Conservation (phyloP, 1,139 yeast species). For the Pichia sp. region DNA sequence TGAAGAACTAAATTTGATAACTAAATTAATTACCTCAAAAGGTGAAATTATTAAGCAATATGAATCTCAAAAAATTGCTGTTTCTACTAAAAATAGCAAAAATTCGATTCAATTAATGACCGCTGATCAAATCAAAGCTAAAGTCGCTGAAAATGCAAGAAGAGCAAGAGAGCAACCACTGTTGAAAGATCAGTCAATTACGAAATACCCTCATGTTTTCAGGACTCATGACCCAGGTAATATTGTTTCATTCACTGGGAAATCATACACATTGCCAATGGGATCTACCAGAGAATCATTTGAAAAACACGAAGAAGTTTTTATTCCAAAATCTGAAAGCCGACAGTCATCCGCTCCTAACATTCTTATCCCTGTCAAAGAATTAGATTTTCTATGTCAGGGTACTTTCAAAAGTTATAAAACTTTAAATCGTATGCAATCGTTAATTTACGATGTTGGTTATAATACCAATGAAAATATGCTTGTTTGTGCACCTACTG, state of each 20-base stretch:
- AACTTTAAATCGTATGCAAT: constrained; percentile 81
- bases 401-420: constrained; percentile 80
- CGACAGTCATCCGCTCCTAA: constrained; percentile 44
- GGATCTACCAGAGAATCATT: constrained; percentile 69
- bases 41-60: constrained; percentile 22
- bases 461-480: constrained; percentile 90
- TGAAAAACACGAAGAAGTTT: constrained; percentile 68
- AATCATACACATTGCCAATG: constrained; percentile 67
- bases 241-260: constrained; percentile 72
- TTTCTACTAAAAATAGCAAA: background rate
- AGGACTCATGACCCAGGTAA: constrained; percentile 63
- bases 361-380: constrained; percentile 49
- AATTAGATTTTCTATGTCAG: constrained; percentile 70
- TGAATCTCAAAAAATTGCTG: constrained; percentile 6
- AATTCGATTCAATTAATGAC: constrained; percentile 35
- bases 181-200: constrained; percentile 40
- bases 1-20: constrained; percentile 74
- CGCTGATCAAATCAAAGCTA: constrained; percentile 51
- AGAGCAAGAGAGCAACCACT: constrained; percentile 46
- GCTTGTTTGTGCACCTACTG: constrained; percentile 98
- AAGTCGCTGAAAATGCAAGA: constrained; percentile 49
- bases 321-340: constrained; percentile 66
- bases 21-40: constrained; percentile 55
- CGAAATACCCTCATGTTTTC: constrained; percentile 82
- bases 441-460: constrained; percentile 87